These are phyloP conservation scores for Chenopodium album DNA, from an alignment of 148 eudicot species.

Conservation along the genomic window DNA sequence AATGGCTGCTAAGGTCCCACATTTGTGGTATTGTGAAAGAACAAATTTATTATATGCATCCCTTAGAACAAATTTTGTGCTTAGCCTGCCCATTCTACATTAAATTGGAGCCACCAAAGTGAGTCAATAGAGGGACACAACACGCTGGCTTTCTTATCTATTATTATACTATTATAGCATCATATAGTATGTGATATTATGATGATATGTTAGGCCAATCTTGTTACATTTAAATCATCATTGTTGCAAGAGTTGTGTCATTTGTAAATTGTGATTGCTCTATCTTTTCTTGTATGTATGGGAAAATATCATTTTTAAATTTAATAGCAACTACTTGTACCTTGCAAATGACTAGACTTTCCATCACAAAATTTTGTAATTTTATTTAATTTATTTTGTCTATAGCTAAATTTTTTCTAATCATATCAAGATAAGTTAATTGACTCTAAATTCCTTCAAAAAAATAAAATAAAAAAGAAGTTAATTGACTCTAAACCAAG, in stretches of 20 bases:
- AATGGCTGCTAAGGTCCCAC: background rate
- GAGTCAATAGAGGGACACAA: background rate
- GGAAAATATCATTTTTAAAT: background rate
- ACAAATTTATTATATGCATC: background rate
- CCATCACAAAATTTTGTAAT: too few species aligned
- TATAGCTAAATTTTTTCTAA: too few species aligned
- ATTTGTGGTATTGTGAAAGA: background rate
- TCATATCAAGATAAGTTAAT: too few species aligned
- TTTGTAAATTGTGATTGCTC: background rate
- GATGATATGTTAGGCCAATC: background rate
- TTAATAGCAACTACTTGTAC: background rate
- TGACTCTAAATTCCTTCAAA: too few species aligned
- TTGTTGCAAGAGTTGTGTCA: background rate
- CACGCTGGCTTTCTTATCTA: conserved; percentile 9
- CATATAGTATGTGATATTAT: background rate
- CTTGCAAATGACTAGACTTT: too few species aligned
- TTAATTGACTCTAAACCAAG: too few species aligned
- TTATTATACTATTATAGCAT: background rate
- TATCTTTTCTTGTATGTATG: background rate
- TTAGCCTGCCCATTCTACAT: background rate
- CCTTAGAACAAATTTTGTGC: background rate
- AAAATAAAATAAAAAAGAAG: too few species aligned
- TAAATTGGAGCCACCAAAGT: conserved; percentile 7
- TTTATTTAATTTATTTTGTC: too few species aligned
- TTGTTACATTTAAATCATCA: background rate